Conservation (phyloP, 1,284 basidiomycete species). For the Retiboletus flavoniger region DNA sequence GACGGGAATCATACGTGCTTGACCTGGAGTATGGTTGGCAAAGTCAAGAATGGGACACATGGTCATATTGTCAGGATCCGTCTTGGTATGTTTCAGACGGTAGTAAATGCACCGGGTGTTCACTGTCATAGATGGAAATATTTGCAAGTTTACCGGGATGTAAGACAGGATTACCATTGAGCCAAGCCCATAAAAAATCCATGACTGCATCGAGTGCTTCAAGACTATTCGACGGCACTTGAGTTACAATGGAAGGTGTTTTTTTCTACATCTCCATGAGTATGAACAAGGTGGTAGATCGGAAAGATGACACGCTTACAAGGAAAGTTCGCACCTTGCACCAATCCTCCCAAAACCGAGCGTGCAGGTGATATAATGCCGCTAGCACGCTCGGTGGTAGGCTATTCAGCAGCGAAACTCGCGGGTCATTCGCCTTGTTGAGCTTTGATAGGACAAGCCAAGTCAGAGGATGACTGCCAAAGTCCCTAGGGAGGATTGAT, state of each 20-base stretch:
- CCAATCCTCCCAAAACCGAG: slow-evolving; percentile 64
- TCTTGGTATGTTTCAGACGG: slow-evolving; percentile 52
- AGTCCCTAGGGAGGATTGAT: slow-evolving; percentile 65
- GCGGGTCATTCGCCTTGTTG: slow-evolving; percentile 16
- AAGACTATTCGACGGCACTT: slow-evolving; percentile 11
- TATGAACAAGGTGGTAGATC: neutral
- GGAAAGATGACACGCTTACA: slow-evolving; percentile 35
- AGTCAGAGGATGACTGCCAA: slow-evolving; percentile 72
- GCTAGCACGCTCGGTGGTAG: slow-evolving; percentile 52
- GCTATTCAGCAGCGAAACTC: slow-evolving; percentile 35
- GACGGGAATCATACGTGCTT: slow-evolving; percentile 44
- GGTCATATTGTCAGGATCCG: slow-evolving; percentile 73
- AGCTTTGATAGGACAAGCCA: slow-evolving; percentile 50
- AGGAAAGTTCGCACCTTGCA: slow-evolving; percentile 45
- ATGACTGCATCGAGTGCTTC: slow-evolving; percentile 11
- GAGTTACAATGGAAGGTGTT: slow-evolving; percentile 7
- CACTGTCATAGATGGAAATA: slow-evolving; percentile 47
- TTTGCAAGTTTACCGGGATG: slow-evolving; percentile 10
- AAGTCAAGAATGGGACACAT: slow-evolving; percentile 86
- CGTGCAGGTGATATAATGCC: slow-evolving; percentile 49
- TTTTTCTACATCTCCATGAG: slow-evolving; percentile 10
- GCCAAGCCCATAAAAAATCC: slow-evolving; percentile 79
- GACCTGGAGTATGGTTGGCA: slow-evolving; percentile 65
- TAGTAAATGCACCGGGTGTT: slow-evolving; percentile 86
- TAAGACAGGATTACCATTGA: slow-evolving; percentile 58